Evolutionary conservation across 345 rosid genomes (phyloP).

Genomic region (Eutrema japonicum): DNA sequence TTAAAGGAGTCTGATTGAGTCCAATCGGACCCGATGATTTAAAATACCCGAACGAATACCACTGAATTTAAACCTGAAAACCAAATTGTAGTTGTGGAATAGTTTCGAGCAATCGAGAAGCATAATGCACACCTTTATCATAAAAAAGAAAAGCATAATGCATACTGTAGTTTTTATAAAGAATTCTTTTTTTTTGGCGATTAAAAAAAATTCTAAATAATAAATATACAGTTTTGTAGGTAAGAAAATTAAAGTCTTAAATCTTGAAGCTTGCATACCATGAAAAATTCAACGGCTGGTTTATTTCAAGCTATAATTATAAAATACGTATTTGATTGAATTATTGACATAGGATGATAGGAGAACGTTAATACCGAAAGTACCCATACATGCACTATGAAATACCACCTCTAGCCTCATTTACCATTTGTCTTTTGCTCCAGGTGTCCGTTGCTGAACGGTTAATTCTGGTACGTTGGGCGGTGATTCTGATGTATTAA

Average conservation of each 20-base stretch:
- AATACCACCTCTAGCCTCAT: constrained; percentile 36
- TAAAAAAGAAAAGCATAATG: no score
- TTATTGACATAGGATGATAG: constrained; percentile 15
- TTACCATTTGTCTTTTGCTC: constrained; percentile 36
- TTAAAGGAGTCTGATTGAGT: no score
- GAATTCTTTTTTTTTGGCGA: neutral
- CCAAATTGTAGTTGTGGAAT: no score
- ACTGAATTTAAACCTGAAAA: no score
- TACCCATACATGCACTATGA: constrained; percentile 2
- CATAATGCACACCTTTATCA: no score
- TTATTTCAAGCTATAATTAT: neutral
- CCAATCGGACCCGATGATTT: no score
- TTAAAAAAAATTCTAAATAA: no score
- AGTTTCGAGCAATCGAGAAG: no score
- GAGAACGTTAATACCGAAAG: constrained; percentile 11
- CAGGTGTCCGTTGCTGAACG: constrained; percentile 48
- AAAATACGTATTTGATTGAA: constrained; percentile 12
- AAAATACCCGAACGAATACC: no score
- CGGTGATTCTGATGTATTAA: constrained; percentile 41
- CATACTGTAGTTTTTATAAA: no score
- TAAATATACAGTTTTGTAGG: neutral
- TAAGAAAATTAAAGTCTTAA: neutral
- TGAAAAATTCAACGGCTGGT: neutral
- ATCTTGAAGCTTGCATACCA: neutral
- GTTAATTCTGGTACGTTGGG: constrained; percentile 46